Evolutionary conservation across 768 basidiomycete species (phyloP), one percentile per base, ranked within the genome.

Genomic region (Pisolithus albus): DNA sequence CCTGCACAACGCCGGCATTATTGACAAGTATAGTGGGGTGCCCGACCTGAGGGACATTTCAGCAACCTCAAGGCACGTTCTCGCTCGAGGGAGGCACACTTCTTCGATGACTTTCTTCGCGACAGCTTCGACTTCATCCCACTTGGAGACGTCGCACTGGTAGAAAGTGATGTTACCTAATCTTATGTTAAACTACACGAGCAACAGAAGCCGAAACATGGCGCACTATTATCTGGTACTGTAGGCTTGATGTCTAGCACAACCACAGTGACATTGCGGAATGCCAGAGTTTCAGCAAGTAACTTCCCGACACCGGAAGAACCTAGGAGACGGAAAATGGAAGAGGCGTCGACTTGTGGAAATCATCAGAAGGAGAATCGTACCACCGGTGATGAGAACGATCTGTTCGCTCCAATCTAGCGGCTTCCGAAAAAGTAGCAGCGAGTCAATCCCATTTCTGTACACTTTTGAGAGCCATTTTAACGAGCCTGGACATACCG

Each of bases 1-100:
- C 92, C 69, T 93, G 89, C 23, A 88, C 90, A 52, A 96, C 83
- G 18, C 94, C 96, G 0, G 95, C 96, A 63, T 95, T 97, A 71
- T 97, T 98, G 59, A 99, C 75, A 21, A 99, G 71, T 37, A 97
- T 78, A 0, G 96, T 96, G 0, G 90, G 90, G 52, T 88, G 77
- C 3, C 91, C 94, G 48, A 95, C 75, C 90, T 94, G 59, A 30
- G 24, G 28, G 41, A 42, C 45, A 48, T 36, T 45, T 39, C 28
- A 52, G 55, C 21, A 50, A 32, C 24, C 36, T 24, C 19, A 19
- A 26, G 21, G 19, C 32, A 6, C 9, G 24, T 41, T 7, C 21
- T 46, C 13, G 46, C 15, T 5, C 23, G 47, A 44, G 43, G 30
- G 10, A 8, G 23, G 53, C 70, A 56, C 53, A 91, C 91, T 75